phyloP scores from a whole-genome alignment of 768 basidiomycete species.

The Termitomyces sp. region DNA sequence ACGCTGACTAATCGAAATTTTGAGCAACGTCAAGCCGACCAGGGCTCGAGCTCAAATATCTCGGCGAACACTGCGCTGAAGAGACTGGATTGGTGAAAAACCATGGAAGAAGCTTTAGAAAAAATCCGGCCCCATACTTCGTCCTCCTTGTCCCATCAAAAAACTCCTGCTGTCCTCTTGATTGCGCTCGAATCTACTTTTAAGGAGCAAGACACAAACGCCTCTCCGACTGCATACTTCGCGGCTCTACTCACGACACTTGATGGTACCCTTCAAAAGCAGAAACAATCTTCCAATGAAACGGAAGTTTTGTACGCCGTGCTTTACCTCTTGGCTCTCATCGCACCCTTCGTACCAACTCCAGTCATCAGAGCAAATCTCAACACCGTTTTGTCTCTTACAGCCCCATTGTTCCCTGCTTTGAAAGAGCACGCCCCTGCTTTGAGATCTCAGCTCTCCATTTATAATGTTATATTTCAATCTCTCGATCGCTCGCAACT shows the following conservation, averaged over 20 bases:
- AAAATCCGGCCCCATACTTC: slow-evolving; percentile 86
- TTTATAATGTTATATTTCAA: slow-evolving; percentile 65
- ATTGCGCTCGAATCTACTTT: slow-evolving; percentile 79
- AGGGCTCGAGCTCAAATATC: not conserved
- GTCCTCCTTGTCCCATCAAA: slow-evolving; percentile 82
- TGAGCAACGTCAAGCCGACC: slow-evolving; percentile 4
- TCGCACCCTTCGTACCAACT: slow-evolving; percentile 71
- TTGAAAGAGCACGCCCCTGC: slow-evolving; percentile 65
- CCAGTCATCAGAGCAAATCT: slow-evolving; percentile 79
- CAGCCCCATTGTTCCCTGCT: slow-evolving; percentile 73
- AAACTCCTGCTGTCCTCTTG: slow-evolving; percentile 81
- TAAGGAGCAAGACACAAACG: slow-evolving; percentile 60
- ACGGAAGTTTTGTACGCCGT: slow-evolving; percentile 79
- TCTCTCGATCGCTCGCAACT: slow-evolving; percentile 71
- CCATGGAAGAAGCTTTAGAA: slow-evolving; percentile 62
- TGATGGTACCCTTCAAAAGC: slow-evolving; percentile 67
- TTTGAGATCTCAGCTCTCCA: slow-evolving; percentile 77
- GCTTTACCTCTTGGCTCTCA: slow-evolving; percentile 76
- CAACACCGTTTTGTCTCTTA: slow-evolving; percentile 61
- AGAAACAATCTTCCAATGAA: slow-evolving; percentile 43
- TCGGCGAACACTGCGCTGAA: not conserved
- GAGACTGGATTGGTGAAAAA: not conserved
- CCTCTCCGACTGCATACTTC: slow-evolving; percentile 87
- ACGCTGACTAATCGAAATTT: slow-evolving; percentile 28
- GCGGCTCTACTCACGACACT: slow-evolving; percentile 85